Percentiles rank a stretch among this genome's conserved stretches.
These are phyloP conservation scores for Annulohypoxylon bovei DNA, from an alignment of 495 filamentous ascomycete genomes.

Conservation along the genomic window DNA sequence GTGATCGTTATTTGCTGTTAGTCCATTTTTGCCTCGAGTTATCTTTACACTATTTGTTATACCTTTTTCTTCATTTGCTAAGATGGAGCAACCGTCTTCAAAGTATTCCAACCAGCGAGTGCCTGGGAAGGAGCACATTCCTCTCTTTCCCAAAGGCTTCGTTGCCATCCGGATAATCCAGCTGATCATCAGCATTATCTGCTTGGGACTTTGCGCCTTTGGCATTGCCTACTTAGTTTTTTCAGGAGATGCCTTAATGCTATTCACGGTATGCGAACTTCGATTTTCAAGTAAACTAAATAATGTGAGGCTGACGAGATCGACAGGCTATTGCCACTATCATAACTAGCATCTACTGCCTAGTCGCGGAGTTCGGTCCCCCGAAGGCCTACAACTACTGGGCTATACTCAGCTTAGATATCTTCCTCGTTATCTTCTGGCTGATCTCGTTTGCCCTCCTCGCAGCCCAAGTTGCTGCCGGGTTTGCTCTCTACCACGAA, in stretches of 20 bases:
- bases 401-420: constrained; percentile 58
- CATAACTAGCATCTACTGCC: constrained; percentile 52
- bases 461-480: constrained; percentile 47
- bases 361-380: constrained; percentile 47
- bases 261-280: constrained; percentile 53
- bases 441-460: constrained; percentile 55
- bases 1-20: background rate
- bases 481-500: constrained; percentile 17
- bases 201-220: constrained; percentile 75
- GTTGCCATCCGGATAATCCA: constrained; percentile 70
- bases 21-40: background rate
- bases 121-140: constrained; percentile 56
- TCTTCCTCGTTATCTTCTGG: constrained; percentile 59
- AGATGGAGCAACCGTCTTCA: constrained; percentile 32
- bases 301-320: constrained; percentile 11
- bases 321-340: constrained; percentile 53
- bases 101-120: constrained; percentile 43
- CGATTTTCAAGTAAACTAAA: background rate
- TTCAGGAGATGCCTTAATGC: constrained; percentile 46
- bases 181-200: constrained; percentile 68
- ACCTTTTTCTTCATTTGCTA: background rate
- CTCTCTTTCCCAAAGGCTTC: constrained; percentile 57
- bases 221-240: constrained; percentile 52
- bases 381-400: constrained; percentile 60
- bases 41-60: background rate